A percentile compares a stretch with the other conserved stretches of the same genome.
Conservation (phyloP, 495 filamentous ascomycete genomes). For the Usnea hakonensis region DNA sequence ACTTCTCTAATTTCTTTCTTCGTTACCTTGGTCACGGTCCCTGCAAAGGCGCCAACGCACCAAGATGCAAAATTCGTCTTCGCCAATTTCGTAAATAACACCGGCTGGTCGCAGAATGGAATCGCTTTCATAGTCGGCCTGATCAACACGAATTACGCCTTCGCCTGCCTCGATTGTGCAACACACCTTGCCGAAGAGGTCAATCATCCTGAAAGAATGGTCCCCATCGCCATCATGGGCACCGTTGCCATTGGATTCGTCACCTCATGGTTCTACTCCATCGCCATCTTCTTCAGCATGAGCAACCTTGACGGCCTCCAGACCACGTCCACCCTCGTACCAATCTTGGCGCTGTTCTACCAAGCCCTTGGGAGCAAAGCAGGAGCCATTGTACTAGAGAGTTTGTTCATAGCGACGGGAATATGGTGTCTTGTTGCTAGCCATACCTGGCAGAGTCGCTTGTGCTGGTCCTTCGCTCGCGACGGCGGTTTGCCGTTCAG, state of each 20-base stretch:
- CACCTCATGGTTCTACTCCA: conserved; percentile 48
- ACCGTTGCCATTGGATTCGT: conserved; percentile 53
- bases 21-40: conserved; percentile 49
- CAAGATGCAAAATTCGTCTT: conserved; percentile 53
- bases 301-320: conserved; percentile 41
- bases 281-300: conserved; percentile 55
- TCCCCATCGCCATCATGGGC: conserved; percentile 48
- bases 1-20: conserved; percentile 48
- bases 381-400: conserved; percentile 49
- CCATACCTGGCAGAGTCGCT: conserved; percentile 51
- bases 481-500: conserved; percentile 48
- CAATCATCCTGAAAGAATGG: conserved; percentile 37
- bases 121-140: conserved; percentile 62
- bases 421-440: conserved; percentile 48
- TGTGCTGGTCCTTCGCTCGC: conserved; percentile 55
- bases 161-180: conserved; percentile 53
- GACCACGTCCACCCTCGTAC: conserved; percentile 45
- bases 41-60: conserved; percentile 47
- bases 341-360: conserved; percentile 51
- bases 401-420: conserved; percentile 48
- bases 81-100: conserved; percentile 53
- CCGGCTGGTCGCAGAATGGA: conserved; percentile 49
- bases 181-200: conserved; percentile 61
- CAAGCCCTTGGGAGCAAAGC: conserved; percentile 44
- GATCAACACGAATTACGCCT: conserved; percentile 55